Base-by-base conservation (phyloP, 1,139 yeast genomes). In the Yamadazyma taylorii region DNA sequence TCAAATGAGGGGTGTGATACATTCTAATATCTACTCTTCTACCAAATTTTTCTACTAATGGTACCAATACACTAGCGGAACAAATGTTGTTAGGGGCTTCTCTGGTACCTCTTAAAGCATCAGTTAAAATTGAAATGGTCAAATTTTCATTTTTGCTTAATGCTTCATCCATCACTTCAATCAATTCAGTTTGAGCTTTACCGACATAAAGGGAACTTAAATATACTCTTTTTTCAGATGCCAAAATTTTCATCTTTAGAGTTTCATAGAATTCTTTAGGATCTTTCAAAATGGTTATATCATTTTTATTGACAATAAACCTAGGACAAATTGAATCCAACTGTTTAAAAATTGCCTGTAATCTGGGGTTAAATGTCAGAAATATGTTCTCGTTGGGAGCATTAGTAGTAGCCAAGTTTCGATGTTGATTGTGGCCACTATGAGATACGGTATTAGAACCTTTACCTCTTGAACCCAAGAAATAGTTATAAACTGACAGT, bases 71-170 rank as follows among this genome's bases (percentile, higher is more conserved):
- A 26, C 85, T 75, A 0, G 97, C 97, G 10, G 95, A 79, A 38
- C 92, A 85, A 11, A 56, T 45, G 32, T 70, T 64, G 10, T 73
- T 61, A 0, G 98, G 98, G 0, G 92, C 81, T 54, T 92, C 98
- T 47, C 99, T 72, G 0, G 98, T 92, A 0, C 97, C 97, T 48
- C 99, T 64, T 36, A 92, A 71, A 8, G 92, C 95, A 61, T 92
- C 99, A 4, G 92, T 75, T 37, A 92, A 68, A 23, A 94, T 80
- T 43, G 76, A 78, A 1, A 94, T 85, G 46, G 76, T 73, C 40
- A 92, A 68, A 19, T 78, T 63, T 1, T 79, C 75, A 46, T 85
- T 87, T 2, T 58, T 55, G 3, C 58, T 51, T 48, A 92, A 62
- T 0, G 96, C 92, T 4, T 61, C 57, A 12, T 73, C 70, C 3